Evolutionary conservation across 2,329 filamentous ascomycete species (phyloP).

Genomic region (Teratosphaeria pseudoeucalypti): DNA sequence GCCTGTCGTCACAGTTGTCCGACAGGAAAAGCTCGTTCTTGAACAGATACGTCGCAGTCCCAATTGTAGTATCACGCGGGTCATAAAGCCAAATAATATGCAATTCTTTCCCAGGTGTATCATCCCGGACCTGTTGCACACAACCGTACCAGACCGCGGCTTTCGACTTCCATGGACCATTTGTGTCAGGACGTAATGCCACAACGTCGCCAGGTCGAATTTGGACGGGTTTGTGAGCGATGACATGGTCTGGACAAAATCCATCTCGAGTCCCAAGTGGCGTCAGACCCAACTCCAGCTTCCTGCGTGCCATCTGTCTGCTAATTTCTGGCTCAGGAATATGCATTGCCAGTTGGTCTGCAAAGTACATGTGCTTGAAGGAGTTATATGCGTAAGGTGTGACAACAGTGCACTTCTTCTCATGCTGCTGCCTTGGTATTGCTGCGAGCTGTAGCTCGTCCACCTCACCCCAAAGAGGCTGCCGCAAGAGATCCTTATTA

Average conservation of each 20-base stretch:
- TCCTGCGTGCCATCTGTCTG: slow-evolving; percentile 8
- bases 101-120: slow-evolving; percentile 35
- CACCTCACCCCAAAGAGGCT: slow-evolving; percentile 31
- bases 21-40: slow-evolving; percentile 66
- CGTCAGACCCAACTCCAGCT: slow-evolving; percentile 16
- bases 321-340: slow-evolving; percentile 16
- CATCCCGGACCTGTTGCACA: slow-evolving; percentile 46
- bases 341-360: slow-evolving; percentile 35
- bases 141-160: slow-evolving; percentile 57
- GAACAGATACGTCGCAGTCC: slow-evolving; percentile 56
- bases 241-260: background rate
- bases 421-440: slow-evolving; percentile 20
- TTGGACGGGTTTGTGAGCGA: slow-evolving; percentile 1
- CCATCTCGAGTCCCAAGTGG: background rate
- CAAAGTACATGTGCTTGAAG: slow-evolving; percentile 56
- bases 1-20: slow-evolving; percentile 50
- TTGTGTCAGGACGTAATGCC: slow-evolving; percentile 35
- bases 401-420: slow-evolving; percentile 46
- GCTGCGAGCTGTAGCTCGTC: slow-evolving; percentile 18
- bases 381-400: slow-evolving; percentile 57
- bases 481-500: slow-evolving; percentile 13
- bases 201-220: slow-evolving; percentile 42
- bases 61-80: slow-evolving; percentile 60
- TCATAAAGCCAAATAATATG: slow-evolving; percentile 66
- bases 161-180: slow-evolving; percentile 46